phyloP scores from a whole-genome alignment of 2,329 filamentous ascomycete genomes.

The Monosporascus sp. region DNA sequence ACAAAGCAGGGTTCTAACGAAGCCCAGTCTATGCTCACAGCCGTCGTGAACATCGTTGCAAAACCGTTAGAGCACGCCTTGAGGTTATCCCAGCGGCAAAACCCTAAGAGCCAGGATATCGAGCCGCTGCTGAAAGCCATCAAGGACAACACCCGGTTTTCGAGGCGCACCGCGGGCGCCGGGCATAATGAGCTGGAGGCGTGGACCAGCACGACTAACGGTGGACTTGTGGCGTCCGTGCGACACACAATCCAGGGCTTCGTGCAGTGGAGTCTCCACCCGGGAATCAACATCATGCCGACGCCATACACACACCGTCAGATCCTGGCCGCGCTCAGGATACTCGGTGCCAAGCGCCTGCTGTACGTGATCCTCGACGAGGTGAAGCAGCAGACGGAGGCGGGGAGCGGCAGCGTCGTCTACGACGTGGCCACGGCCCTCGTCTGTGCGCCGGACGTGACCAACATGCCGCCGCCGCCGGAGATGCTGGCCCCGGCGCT shows the following conservation, averaged over 20 bases:
- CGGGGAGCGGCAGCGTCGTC: slow-evolving; percentile 53
- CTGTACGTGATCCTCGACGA: slow-evolving; percentile 63
- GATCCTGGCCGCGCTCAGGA: slow-evolving; percentile 53
- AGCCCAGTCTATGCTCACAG: slow-evolving; percentile 63
- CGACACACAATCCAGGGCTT: slow-evolving; percentile 58
- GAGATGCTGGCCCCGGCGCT: slow-evolving; percentile 16
- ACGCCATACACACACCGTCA: slow-evolving; percentile 69
- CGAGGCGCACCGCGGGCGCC: slow-evolving; percentile 56
- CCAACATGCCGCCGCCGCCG: slow-evolving; percentile 34
- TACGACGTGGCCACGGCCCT: slow-evolving; percentile 67
- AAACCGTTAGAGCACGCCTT: slow-evolving; percentile 64
- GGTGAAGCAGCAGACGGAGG: slow-evolving; percentile 55
- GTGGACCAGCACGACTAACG: slow-evolving; percentile 55
- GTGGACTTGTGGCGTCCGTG: slow-evolving; percentile 53
- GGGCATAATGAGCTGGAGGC: slow-evolving; percentile 63
- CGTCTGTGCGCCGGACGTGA: slow-evolving; percentile 61
- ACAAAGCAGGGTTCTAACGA: slow-evolving; percentile 67
- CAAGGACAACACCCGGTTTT: slow-evolving; percentile 51
- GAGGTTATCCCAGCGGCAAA: slow-evolving; percentile 58
- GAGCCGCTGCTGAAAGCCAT: slow-evolving; percentile 64
- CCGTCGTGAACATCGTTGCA: slow-evolving; percentile 67
- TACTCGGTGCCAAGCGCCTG: slow-evolving; percentile 57
- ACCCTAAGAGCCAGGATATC: slow-evolving; percentile 63
- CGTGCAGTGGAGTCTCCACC: slow-evolving; percentile 60
- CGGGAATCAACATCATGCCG: slow-evolving; percentile 49